Evolutionary conservation across 768 basidiomycete species (phyloP).

Genomic region (Lactifluus volemus): DNA sequence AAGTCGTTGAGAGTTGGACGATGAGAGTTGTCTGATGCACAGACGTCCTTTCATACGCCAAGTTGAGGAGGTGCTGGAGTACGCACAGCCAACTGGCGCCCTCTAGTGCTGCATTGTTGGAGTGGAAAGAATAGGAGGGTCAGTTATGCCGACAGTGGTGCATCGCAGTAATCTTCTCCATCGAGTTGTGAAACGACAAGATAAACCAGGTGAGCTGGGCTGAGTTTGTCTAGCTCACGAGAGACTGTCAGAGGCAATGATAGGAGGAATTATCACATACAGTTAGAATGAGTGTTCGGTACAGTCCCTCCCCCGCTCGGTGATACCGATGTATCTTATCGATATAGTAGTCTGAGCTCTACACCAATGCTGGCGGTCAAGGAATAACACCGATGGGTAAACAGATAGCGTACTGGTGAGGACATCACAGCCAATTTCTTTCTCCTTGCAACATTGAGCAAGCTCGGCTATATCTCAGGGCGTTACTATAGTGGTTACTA

Average conservation of each 20-base stretch:
- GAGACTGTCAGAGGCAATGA: not conserved
- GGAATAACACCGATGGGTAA: not conserved
- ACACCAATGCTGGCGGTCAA: not conserved
- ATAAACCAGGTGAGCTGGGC: too few relatives aligned
- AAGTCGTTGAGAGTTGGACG: not conserved
- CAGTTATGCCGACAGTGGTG: not conserved
- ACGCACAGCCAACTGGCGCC: too few relatives aligned
- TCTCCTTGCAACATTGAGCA: constrained; percentile 77
- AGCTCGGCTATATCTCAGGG: constrained; percentile 56
- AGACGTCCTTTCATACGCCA: not conserved
- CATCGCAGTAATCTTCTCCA: too few relatives aligned
- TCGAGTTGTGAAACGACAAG: too few relatives aligned
- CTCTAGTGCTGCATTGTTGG: not conserved
- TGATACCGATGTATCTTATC: constrained; percentile 51
- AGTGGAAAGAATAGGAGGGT: not conserved
- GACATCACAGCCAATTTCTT: constrained; percentile 80
- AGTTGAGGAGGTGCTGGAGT: not conserved
- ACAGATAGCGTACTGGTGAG: constrained; percentile 63
- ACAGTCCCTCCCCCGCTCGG: constrained; percentile 82
- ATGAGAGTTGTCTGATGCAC: constrained; percentile 2
- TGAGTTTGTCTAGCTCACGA: too few relatives aligned
- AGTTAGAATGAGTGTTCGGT: constrained; percentile 75
- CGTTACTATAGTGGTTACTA: not conserved
- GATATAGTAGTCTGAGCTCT: constrained; percentile 78
- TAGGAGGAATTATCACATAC: not conserved